phyloP scores from a whole-genome alignment of 768 basidiomycete species.

The Phylloporus sp. region DNA sequence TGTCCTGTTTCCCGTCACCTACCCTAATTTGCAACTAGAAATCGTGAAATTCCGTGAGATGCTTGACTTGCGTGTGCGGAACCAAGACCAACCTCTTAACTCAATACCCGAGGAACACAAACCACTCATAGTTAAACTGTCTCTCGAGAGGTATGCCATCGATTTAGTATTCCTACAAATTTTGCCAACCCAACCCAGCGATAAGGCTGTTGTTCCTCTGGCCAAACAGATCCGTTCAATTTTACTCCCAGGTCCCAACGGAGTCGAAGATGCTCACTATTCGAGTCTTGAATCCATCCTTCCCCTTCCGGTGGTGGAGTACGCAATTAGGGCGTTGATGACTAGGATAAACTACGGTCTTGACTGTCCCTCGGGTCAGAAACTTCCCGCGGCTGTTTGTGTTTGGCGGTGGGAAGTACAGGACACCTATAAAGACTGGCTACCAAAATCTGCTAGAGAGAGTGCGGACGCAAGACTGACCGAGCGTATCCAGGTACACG shows the following conservation, averaged over 20 bases:
- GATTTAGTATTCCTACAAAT: background rate
- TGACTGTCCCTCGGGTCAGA: conserved; percentile 45
- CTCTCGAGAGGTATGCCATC: conserved; percentile 71
- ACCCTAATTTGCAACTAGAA: conserved; percentile 38
- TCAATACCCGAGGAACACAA: conserved; percentile 63
- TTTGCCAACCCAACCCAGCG: conserved; percentile 41
- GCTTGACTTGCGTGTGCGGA: conserved; percentile 51
- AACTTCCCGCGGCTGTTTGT: conserved; percentile 56
- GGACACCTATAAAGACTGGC: conserved; percentile 49
- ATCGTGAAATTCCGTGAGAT: conserved; percentile 73
- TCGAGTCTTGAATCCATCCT: conserved; percentile 37
- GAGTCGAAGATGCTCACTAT: conserved; percentile 38
- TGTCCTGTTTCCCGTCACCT: background rate
- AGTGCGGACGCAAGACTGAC: conserved; percentile 54
- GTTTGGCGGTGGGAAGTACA: conserved; percentile 88
- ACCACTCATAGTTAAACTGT: conserved; percentile 74
- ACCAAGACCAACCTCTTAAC: conserved; percentile 45
- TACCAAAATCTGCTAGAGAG: conserved; percentile 62
- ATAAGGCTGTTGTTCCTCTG: conserved; percentile 60
- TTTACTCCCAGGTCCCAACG: conserved; percentile 60
- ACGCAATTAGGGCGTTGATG: conserved; percentile 58
- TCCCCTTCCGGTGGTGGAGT: conserved; percentile 49
- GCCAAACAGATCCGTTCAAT: conserved; percentile 66
- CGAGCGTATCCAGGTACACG: conserved; percentile 61
- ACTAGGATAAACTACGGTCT: conserved; percentile 79